Percentiles rank a stretch among this genome's conserved stretches.
These are phyloP conservation scores for Arthrobotrys megalospora DNA, from an alignment of 2,329 filamentous ascomycete genomes.

Conservation along the genomic window DNA sequence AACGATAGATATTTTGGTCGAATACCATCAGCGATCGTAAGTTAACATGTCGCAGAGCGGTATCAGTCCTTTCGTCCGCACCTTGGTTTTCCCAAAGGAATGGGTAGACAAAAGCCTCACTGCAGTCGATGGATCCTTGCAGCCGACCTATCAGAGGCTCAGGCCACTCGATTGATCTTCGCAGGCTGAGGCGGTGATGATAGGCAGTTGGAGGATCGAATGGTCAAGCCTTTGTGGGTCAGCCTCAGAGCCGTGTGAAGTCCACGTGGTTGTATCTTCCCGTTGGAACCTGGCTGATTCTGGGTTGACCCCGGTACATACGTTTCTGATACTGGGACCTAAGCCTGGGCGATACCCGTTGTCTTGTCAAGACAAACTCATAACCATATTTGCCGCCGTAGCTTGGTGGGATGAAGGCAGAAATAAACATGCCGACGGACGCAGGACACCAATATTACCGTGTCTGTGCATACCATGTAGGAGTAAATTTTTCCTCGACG, in stretches of 20 bases:
- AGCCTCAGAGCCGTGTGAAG: slow-evolving; percentile 46
- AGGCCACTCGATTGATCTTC: slow-evolving; percentile 45
- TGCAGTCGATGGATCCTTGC: slow-evolving; percentile 52
- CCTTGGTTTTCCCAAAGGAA: slow-evolving; percentile 54
- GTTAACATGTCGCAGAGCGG: slow-evolving; percentile 7
- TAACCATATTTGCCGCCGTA: slow-evolving; percentile 24
- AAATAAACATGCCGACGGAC: slow-evolving; percentile 18
- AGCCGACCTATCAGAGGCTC: slow-evolving; percentile 54
- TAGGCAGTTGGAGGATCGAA: slow-evolving; percentile 37
- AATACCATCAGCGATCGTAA: neutral
- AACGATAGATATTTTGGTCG: slow-evolving; percentile 33
- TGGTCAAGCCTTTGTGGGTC: slow-evolving; percentile 48
- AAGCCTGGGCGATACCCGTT: slow-evolving; percentile 15
- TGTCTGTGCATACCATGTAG: slow-evolving; percentile 31
- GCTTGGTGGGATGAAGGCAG: neutral
- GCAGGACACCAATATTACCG: slow-evolving; percentile 26
- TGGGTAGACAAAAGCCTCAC: slow-evolving; percentile 51
- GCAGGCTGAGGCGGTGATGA: slow-evolving; percentile 47
- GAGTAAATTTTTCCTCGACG: slow-evolving; percentile 15
- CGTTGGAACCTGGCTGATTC: slow-evolving; percentile 52
- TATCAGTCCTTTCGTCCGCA: slow-evolving; percentile 57
- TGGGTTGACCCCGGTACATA: slow-evolving; percentile 41
- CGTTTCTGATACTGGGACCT: slow-evolving; percentile 27
- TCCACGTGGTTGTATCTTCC: slow-evolving; percentile 60
- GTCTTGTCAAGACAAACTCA: neutral